Evolutionary conservation across 257 asterid species (phyloP), one percentile per base, ranked within the genome.

Genomic region (Perilla frutescens): DNA sequence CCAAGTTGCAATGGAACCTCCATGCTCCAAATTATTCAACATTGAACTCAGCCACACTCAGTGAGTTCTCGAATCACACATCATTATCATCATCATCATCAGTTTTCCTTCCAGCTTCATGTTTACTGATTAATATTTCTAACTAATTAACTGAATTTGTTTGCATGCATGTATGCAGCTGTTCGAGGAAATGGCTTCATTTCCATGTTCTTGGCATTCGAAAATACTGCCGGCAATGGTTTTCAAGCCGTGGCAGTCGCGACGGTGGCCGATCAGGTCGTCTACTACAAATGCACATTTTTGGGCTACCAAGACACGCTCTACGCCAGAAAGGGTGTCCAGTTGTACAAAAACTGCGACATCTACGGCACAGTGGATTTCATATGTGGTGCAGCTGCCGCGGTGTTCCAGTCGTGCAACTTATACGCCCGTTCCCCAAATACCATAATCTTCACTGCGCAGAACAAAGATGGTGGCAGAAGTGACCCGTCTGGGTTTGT

Each of bases 321-420:
- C 4, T 39, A n/a, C 34, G 20, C 68, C n/a, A 14, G 4, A 8
- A 6, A 45, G 8, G 41, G 55, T 11, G 1, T 1, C 1, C 70
- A 64, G 32, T 64, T 64, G 34, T 64, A 44, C 8, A 4, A 36
- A 10, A 56, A 64, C 41, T 64, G 70, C 31, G 70, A 64, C 26
- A 64, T 64, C 10, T 64, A 64, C 37, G 68, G 53, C 39, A 62
- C 68, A 3, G 53, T 62, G 0, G 68, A 62, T 37, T 62, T 40
- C 68, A 62, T 62, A 3, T 62, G 34, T 8, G 53, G 68, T 1
- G 36, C 3, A 0, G 67, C 34, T 1, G 49, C 67, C 3, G n/a
- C 34, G 1, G 67, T 62, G 14, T 62, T 62, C 15, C 67, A 62
- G 15, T 37, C 67, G 3, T 62, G 67, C 34, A 60, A 60, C n/a